Evolutionary conservation across 345 rosid genomes (phyloP), one percentile per base, ranked within the genome.

Genomic region (Barbarea vulgaris): DNA sequence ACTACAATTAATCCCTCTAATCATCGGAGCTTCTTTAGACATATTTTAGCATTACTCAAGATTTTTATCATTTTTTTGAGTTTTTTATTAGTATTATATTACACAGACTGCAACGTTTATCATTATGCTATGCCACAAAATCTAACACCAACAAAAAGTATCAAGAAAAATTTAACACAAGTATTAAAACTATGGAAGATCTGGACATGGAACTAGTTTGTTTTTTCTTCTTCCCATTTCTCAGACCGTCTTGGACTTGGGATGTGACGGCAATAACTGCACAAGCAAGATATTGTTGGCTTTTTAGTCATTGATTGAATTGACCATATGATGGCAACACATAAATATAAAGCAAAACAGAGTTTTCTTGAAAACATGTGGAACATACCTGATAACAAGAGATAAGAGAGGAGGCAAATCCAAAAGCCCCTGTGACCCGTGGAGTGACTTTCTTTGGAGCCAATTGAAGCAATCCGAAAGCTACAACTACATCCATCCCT

Each of bases 401-500:
- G 76, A 91, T 91, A 25, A 94, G 86, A 30, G 98, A 94, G 55
- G 84, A 79, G 76, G 75, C 82, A 76, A 94, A 86, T 79, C 97
- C 97, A 19, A 88, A 83, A 21, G 89, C 97, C 53, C 98, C 98
- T 0, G 97, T 91, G 46, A 90, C 92, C 21, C 97, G 97, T 37
- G 98, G 97, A 78, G 86, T 94, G 51, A 91, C 92, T 80, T 91
- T 91, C 89, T 85, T 90, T 15, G 97, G 98, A 33, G 96, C 87
- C 81, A 91, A 61, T 47, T 88, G 97, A 70, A 94, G 98, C 55
- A 94, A 89, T 21, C 98, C 98, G 12, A 66, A 84, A 4, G 98
- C 96, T 17, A 94, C 97, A 60, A 90, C 97, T 17, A 87, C 75
- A 73, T 94, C 97, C 86, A 94, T 84, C 64, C 81, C 89, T 17